Conservation (phyloP, 2,329 filamentous ascomycete species). For the Alternaria sp. region DNA sequence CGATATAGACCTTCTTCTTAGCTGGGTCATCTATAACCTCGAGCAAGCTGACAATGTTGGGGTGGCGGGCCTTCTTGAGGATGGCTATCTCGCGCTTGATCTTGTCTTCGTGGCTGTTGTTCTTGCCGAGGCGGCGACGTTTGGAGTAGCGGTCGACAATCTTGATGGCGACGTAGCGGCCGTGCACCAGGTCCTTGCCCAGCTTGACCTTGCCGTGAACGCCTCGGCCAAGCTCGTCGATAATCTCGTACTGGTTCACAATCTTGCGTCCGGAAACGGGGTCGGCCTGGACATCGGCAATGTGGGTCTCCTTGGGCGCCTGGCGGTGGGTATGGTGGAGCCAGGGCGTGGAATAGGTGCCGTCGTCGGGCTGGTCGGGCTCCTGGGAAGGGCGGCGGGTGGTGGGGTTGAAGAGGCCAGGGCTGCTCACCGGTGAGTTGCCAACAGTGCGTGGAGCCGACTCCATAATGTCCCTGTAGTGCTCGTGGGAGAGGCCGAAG, state of each 20-base stretch:
- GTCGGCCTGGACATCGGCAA: constrained; percentile 89
- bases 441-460: constrained; percentile 51
- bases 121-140: constrained; percentile 82
- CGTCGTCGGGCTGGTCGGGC: constrained; percentile 40
- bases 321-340: constrained; percentile 58
- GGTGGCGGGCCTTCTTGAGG: constrained; percentile 95
- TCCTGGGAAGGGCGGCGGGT: constrained; percentile 38
- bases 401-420: constrained; percentile 54
- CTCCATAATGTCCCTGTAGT: constrained; percentile 43
- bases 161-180: constrained; percentile 91
- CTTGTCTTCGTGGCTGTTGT: constrained; percentile 75
- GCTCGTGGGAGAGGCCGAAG: constrained; percentile 45
- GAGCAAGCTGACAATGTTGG: constrained; percentile 93
- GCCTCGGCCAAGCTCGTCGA: constrained; percentile 93
- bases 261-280: constrained; percentile 88
- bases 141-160: constrained; percentile 97
- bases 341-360: constrained; percentile 57
- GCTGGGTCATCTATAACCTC: constrained; percentile 98
- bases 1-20: constrained; percentile 97
- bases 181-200: constrained; percentile 77
- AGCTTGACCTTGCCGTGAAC: constrained; percentile 98
- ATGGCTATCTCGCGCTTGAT: constrained; percentile 97
- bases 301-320: constrained; percentile 73
- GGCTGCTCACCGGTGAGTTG: constrained; percentile 56
- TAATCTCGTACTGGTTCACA: constrained; percentile 97